A percentile compares a stretch with the other conserved stretches of the same genome.
Evolutionary conservation across 225 moss, liverwort and hornwort species (phyloP).

Genomic region (Lunularia cruciata): DNA sequence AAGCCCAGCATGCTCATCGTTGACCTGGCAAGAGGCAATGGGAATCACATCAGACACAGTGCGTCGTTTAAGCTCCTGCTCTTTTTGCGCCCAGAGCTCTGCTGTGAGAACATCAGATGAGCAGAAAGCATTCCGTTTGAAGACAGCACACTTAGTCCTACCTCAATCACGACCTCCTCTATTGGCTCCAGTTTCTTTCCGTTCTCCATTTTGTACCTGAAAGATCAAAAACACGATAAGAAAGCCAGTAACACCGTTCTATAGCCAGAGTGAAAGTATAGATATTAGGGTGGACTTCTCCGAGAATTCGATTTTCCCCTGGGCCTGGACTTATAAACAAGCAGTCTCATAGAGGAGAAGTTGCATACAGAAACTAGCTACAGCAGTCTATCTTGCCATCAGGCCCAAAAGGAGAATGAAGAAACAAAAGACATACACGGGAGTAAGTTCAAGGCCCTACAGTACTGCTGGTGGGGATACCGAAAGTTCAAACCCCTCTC

Average conservation of each 20-base stretch:
- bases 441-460: constrained; percentile 29
- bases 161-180: constrained; percentile 92
- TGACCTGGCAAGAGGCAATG: constrained; percentile 36
- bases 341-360: too few relatives aligned
- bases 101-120: background rate
- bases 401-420: background rate
- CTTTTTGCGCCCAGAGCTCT: background rate
- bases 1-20: constrained; percentile 91
- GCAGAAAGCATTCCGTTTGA: background rate
- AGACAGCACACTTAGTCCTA: constrained; percentile 19
- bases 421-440: background rate
- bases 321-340: background rate
- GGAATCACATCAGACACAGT: background rate
- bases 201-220: constrained; percentile 66
- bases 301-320: too few relatives aligned
- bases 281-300: too few relatives aligned
- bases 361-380: too few relatives aligned
- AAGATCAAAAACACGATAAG: background rate
- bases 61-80: background rate
- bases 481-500: constrained; percentile 95
- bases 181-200: constrained; percentile 93
- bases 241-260: too few relatives aligned
- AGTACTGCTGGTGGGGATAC: constrained; percentile 94
- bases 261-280: too few relatives aligned
- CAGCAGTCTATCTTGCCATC: too few relatives aligned